Percentiles rank a stretch among this genome's conserved stretches.
phyloP scores from a whole-genome alignment of 2,329 filamentous ascomycete genomes.

The Fusarium udum region DNA sequence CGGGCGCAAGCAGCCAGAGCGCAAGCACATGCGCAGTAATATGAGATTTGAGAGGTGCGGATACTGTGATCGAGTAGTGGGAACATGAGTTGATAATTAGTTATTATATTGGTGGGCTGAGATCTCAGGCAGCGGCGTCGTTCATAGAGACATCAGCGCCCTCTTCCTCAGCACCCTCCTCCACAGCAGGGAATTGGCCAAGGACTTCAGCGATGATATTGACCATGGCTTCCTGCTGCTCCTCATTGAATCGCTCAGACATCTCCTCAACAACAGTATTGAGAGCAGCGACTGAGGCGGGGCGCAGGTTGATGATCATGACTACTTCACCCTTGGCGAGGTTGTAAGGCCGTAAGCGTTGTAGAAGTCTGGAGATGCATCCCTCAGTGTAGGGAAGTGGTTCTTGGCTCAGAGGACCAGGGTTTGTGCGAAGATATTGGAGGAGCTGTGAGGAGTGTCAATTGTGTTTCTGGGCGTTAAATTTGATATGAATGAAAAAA shows the following conservation, averaged over 20 bases:
- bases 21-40: conserved; percentile 64
- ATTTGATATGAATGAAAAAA: background rate
- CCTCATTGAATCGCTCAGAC: conserved; percentile 66
- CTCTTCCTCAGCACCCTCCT: conserved; percentile 42
- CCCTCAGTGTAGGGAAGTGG: conserved; percentile 62
- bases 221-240: conserved; percentile 68
- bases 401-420: conserved; percentile 65
- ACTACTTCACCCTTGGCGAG: conserved; percentile 74
- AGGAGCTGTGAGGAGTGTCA: conserved; percentile 58
- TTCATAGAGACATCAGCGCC: conserved; percentile 52
- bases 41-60: conserved; percentile 46
- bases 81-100: background rate
- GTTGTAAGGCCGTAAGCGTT: conserved; percentile 64
- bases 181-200: conserved; percentile 57
- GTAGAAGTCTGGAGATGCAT: conserved; percentile 63
- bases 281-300: conserved; percentile 64
- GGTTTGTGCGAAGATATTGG: conserved; percentile 66
- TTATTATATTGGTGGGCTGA: conserved; percentile 6
- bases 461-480: background rate
- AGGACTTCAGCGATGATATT: conserved; percentile 66
- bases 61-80: background rate
- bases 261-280: conserved; percentile 74
- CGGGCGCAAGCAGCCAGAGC: conserved; percentile 60
- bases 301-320: conserved; percentile 74
- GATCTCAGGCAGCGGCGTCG: conserved; percentile 44